phyloP scores from a whole-genome alignment of 2,329 filamentous ascomycete species.

The Sporothrix schenckii region DNA sequence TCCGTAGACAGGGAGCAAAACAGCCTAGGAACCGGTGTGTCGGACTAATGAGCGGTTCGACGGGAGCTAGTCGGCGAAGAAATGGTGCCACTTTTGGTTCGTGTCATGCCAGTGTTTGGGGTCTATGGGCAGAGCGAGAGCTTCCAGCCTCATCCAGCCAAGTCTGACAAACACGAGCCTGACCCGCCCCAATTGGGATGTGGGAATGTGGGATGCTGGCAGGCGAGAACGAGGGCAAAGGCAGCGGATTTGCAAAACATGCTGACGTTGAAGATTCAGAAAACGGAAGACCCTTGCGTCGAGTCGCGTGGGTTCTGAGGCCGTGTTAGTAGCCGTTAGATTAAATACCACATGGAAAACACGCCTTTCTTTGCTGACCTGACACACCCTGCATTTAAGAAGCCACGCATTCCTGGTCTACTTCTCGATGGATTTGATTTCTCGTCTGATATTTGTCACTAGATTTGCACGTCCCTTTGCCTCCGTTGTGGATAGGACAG shows the following conservation, averaged over 20 bases:
- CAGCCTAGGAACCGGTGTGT: not conserved
- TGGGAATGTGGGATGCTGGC: not conserved
- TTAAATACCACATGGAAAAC: not conserved
- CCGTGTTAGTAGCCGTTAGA: not conserved
- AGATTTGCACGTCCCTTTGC: not conserved
- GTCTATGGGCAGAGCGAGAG: conserved; percentile 33
- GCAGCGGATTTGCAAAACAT: conserved; percentile 5
- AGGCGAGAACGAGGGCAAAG: not conserved
- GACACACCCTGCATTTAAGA: not conserved
- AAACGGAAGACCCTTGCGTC: not conserved
- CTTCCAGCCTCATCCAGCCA: not conserved
- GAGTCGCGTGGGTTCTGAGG: not conserved
- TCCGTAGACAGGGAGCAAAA: not conserved
- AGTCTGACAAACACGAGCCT: not conserved
- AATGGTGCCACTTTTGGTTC: conserved; percentile 37
- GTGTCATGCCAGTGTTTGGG: conserved; percentile 35
- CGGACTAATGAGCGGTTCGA: conserved; percentile 26
- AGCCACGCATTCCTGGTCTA: conserved; percentile 8
- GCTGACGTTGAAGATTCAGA: conserved; percentile 4
- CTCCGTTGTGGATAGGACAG: not conserved
- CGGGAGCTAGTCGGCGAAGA: conserved; percentile 30
- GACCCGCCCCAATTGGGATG: not conserved
- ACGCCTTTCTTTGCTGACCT: conserved; percentile 2
- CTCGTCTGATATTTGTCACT: conserved; percentile 8
- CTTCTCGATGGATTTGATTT: not conserved